Conservation (phyloP, 257 asterid species). For the Euphrasia confusa region DNA sequence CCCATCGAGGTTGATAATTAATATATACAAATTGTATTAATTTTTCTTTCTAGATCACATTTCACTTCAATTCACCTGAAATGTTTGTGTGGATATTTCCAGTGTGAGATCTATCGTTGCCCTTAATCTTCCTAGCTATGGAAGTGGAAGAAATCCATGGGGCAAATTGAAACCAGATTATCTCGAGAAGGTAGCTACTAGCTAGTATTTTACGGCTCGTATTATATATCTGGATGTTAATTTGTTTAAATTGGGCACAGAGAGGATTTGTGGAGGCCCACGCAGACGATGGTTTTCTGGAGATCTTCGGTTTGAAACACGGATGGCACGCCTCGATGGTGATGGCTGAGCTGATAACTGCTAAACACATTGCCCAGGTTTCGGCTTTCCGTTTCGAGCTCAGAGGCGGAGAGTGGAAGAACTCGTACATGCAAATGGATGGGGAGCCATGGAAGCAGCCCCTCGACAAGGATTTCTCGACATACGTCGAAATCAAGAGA, state of each 20-base stretch:
- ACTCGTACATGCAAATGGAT: slow-evolving; percentile 83
- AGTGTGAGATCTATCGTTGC: slow-evolving; percentile 85
- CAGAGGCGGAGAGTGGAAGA: slow-evolving; percentile 87
- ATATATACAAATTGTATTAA: background rate
- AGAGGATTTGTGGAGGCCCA: slow-evolving; percentile 80
- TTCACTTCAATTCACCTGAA: slow-evolving; percentile 12
- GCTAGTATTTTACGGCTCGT: background rate
- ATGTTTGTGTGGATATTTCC: slow-evolving; percentile 21
- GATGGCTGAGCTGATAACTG: slow-evolving; percentile 79
- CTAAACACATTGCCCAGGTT: slow-evolving; percentile 85
- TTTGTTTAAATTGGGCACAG: slow-evolving; percentile 29
- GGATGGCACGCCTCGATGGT: slow-evolving; percentile 99
- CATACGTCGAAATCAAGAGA: slow-evolving; percentile 64
- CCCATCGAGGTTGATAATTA: slow-evolving; percentile 59
- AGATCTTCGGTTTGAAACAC: slow-evolving; percentile 77
- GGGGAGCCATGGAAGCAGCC: slow-evolving; percentile 98
- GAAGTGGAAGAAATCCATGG: slow-evolving; percentile 98
- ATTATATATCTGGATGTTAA: background rate
- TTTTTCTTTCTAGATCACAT: background rate
- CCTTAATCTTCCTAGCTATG: slow-evolving; percentile 89
- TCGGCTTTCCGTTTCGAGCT: slow-evolving; percentile 76
- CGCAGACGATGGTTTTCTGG: slow-evolving; percentile 72
- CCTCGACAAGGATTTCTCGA: slow-evolving; percentile 58
- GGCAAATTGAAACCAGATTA: slow-evolving; percentile 76
- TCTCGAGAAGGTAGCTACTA: slow-evolving; percentile 67